Evolutionary conservation across 352 stramenopile species (phyloP), one percentile per base, ranked within the genome.

Genomic region (Globisporangium radiosum): DNA sequence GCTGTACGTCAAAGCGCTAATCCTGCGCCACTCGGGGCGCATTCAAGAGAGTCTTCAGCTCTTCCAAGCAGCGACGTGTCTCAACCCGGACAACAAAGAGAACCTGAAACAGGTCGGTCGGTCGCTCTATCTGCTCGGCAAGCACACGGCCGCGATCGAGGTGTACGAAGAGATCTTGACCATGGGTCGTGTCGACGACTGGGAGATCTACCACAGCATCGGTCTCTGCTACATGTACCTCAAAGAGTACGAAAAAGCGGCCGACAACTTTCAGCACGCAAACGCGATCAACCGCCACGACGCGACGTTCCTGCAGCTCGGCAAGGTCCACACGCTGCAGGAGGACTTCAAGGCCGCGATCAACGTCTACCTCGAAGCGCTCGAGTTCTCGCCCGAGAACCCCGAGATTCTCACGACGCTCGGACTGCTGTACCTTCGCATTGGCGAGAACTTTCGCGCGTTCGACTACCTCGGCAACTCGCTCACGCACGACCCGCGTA

Each of bases 391-490:
- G 14, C 91, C 92, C 3, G 91, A 98, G 64, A 97, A 93, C 71
- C 72, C 91, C 0, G 88, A 97, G 68, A 81, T 97, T 33, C 78
- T 98, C 40, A 97, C 90, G 19, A 97, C 88, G 0, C 70, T 98
- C 1, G 91, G 92, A 1, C 69, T 98, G 53, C 64, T 97, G 8
- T 96, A 97, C 67, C 64, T 98, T 40, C 87, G 88, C 39, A 78
- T 92, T 17, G 87, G 87, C 7, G 85, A 97, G 54, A 96, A 95
- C 72, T 90, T 92, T 47, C 88, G 88, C 52, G 91, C 92, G 10
- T 98, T 98, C 60, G 90, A 98, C 61, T 97, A 92, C 61, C 72
- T 98, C n/a, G 91, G 91, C 7, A 97, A 97, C 66, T 92, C 86
- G 19, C 80, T 98, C 47, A 96, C 88, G 7, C 87, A 97, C 69